These are phyloP conservation scores for Seiridium unicorne DNA, from an alignment of 2,329 filamentous ascomycete genomes.

Conservation along the genomic window DNA sequence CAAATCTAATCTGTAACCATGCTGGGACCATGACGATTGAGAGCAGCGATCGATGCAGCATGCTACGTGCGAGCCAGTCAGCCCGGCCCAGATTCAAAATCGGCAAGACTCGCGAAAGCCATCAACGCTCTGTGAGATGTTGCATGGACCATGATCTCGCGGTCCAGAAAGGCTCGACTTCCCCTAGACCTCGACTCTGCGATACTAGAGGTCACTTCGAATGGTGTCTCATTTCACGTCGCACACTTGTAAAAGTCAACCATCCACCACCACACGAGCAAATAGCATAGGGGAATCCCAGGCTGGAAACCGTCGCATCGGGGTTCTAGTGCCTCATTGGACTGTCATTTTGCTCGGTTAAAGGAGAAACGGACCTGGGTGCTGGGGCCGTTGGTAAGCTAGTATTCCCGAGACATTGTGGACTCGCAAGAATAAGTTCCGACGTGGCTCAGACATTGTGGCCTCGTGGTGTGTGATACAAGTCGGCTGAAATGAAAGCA, in stretches of 20 bases:
- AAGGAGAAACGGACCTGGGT: background rate
- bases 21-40: background rate
- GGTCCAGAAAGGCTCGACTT: background rate
- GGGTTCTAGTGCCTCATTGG: constrained; percentile 5
- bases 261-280: background rate
- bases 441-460: background rate
- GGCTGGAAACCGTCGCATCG: background rate
- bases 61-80: background rate
- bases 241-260: background rate
- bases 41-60: background rate
- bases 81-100: background rate
- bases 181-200: background rate
- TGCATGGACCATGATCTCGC: background rate
- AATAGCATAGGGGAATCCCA: background rate
- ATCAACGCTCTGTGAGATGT: background rate
- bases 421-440: background rate
- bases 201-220: constrained; percentile 1
- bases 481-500: background rate
- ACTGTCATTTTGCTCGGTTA: background rate
- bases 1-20: constrained; percentile 3
- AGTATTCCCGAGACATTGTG: background rate
- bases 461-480: background rate
- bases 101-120: background rate
- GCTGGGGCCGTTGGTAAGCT: background rate
- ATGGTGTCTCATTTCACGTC: background rate